Base-by-base conservation (phyloP, 306 rosid genomes). In the Trichosanthes truncata region DNA sequence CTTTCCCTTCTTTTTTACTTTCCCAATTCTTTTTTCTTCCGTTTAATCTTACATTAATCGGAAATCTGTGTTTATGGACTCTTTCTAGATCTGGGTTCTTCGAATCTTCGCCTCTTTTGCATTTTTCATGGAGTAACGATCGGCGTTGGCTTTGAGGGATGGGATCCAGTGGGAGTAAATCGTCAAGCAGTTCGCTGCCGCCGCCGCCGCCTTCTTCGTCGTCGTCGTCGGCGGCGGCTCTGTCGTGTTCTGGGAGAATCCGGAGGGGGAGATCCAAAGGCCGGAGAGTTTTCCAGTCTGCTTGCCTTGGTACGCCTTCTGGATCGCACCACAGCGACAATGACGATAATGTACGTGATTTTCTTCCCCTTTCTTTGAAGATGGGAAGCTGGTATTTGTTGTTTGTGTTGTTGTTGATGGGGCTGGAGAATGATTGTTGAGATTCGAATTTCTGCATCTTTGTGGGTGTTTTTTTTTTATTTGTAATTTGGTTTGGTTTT, bases 151-250 rank as follows among this genome's bases (percentile, higher is more conserved):
- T 15, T 5, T 7, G 76, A 31, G 59, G 77, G 43, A 96, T 96
- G 99, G 99, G 99, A 81, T 90, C 99, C 74, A 76, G 87, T 73
- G 86, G 96, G 21, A 96, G 99, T 85, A 96, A 93, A 83, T 86
- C 82, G 5, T 85, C 88, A 25, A 72, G 81, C 74, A 65, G 80
- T 79, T 79, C 89, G 52, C 49, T 57, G 67, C 60, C 78, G 43
- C 5, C 65, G 35, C 5, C 85, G 43, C 38, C 93, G 11, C 76
- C 92, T 0, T 85, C 92, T 20, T 51, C 79, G n/a, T n/a, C n/a
- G 40, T 15, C 40, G 10, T 1, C 72, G 77, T 3, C 79, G 67
- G 23, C 41, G 41, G 18, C 3, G 60, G 3, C 90, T 66, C 82
- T 89, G 9, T 71, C 88, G 8, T 36, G 82, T 29, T 48, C 85